These are phyloP conservation scores for Aureobasidium subglaciale DNA, from an alignment of 2,329 filamentous ascomycete species.

Conservation along the genomic window DNA sequence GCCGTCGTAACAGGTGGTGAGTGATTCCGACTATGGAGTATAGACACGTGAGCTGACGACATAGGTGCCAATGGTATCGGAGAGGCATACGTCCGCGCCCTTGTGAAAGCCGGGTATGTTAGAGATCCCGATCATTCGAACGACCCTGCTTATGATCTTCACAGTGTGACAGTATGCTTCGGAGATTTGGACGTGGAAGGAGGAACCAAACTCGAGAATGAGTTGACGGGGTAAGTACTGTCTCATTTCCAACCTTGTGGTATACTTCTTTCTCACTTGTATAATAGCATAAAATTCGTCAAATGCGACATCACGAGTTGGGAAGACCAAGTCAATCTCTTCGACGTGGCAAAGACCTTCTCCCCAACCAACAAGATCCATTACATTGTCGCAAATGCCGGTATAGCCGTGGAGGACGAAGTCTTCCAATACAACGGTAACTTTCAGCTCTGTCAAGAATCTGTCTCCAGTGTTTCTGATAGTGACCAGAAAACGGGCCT, in stretches of 20 bases:
- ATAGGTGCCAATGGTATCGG: conserved; percentile 26
- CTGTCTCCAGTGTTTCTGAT: background rate
- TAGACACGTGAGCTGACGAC: background rate
- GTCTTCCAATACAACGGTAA: background rate
- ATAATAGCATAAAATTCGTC: conserved; percentile 24
- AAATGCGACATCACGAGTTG: conserved; percentile 26
- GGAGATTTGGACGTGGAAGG: conserved; percentile 26
- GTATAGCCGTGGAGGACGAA: conserved; percentile 16
- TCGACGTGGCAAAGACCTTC: conserved; percentile 22
- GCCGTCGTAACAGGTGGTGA: background rate
- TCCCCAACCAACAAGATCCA: conserved; percentile 23
- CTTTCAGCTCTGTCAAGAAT: background rate
- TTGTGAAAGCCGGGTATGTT: background rate
- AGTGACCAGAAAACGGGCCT: background rate
- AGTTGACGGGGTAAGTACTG: conserved; percentile 18
- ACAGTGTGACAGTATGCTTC: conserved; percentile 31
- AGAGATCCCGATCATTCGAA: background rate
- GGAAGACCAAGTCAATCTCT: conserved; percentile 26
- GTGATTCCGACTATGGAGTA: background rate
- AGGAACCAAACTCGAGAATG: conserved; percentile 24
- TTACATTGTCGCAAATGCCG: conserved; percentile 27
- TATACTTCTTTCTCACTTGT: too few species aligned
- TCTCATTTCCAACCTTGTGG: too few species aligned
- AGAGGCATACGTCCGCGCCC: background rate
- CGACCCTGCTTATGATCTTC: background rate